Evolutionary conservation across 495 filamentous ascomycete species (phyloP).

Genomic region (Lepidopterella palustris): DNA sequence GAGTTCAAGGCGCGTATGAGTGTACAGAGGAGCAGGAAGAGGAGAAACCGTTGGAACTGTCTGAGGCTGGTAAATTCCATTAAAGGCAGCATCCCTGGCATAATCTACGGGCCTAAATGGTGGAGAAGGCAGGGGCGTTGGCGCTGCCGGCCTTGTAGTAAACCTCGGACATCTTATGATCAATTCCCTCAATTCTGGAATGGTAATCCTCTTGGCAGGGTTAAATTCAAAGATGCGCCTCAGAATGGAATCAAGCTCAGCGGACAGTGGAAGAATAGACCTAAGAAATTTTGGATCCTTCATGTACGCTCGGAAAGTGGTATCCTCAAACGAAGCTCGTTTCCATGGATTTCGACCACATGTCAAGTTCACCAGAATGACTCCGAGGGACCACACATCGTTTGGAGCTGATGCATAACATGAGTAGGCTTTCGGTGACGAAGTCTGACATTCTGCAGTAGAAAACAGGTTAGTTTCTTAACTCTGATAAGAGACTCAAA

Average conservation of each 20-base stretch:
- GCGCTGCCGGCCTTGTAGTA: constrained; percentile 42
- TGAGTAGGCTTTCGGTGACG: constrained; percentile 64
- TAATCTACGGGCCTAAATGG: constrained; percentile 28
- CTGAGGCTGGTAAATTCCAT: constrained; percentile 19
- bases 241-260: constrained; percentile 83
- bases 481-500: constrained; percentile 29
- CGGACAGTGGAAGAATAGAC: constrained; percentile 86
- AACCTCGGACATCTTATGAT: constrained; percentile 74
- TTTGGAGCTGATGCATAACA: constrained; percentile 91
- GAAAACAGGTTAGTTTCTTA: constrained; percentile 16
- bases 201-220: constrained; percentile 76
- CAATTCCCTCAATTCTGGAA: constrained; percentile 69
- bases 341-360: constrained; percentile 99
- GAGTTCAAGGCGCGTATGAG: constrained; percentile 10
- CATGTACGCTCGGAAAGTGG: constrained; percentile 88
- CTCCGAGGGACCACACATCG: constrained; percentile 96
- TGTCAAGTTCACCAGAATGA: constrained; percentile 94
- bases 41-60: constrained; percentile 15
- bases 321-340: constrained; percentile 83
- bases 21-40: constrained; percentile 19
- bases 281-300: constrained; percentile 82
- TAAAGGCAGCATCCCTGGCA: constrained; percentile 20
- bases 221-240: constrained; percentile 84
- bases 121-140: constrained; percentile 27
- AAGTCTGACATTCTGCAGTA: constrained; percentile 80